Conservation (phyloP, 345 rosid genomes). For the Salix exigua region DNA sequence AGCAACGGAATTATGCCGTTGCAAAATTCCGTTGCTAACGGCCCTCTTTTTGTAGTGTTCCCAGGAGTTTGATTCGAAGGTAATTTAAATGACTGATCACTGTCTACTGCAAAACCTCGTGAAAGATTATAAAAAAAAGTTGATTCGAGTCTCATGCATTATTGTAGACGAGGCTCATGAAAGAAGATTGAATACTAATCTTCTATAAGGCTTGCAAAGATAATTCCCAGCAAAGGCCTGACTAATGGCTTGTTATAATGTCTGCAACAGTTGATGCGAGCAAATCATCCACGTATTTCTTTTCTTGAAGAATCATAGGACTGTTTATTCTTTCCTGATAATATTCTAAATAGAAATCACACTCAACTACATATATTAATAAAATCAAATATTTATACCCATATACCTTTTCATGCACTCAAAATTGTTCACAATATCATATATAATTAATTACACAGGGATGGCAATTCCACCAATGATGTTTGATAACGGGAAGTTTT, state of each 20-base stretch:
- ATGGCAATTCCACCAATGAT: too few species aligned
- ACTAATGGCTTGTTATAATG: slow-evolving; percentile 77
- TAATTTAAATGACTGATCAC: slow-evolving; percentile 76
- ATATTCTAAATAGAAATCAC: too few species aligned
- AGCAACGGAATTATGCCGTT: too few species aligned
- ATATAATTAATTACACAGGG: too few species aligned
- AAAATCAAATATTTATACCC: too few species aligned
- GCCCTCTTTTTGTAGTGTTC: neutral
- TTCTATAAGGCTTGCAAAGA: slow-evolving; percentile 68
- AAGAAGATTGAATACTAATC: slow-evolving; percentile 88
- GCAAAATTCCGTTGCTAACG: too few species aligned
- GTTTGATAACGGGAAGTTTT: too few species aligned
- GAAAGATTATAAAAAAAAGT: slow-evolving; percentile 40
- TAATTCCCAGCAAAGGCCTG: slow-evolving; percentile 47
- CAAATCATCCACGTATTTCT: slow-evolving; percentile 78
- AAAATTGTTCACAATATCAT: too few species aligned
- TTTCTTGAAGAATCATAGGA: neutral
- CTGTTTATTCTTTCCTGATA: too few species aligned
- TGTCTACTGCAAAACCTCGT: slow-evolving; percentile 71
- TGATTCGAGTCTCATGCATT: slow-evolving; percentile 74
- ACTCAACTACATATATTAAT: too few species aligned
- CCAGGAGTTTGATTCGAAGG: slow-evolving; percentile 50
- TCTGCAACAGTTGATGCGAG: slow-evolving; percentile 87
- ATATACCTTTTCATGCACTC: too few species aligned
- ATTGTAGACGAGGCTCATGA: slow-evolving; percentile 93